Evolutionary conservation across 192 early-diverging fungal species (phyloP).

Genomic region (Phycomyces nitens): DNA sequence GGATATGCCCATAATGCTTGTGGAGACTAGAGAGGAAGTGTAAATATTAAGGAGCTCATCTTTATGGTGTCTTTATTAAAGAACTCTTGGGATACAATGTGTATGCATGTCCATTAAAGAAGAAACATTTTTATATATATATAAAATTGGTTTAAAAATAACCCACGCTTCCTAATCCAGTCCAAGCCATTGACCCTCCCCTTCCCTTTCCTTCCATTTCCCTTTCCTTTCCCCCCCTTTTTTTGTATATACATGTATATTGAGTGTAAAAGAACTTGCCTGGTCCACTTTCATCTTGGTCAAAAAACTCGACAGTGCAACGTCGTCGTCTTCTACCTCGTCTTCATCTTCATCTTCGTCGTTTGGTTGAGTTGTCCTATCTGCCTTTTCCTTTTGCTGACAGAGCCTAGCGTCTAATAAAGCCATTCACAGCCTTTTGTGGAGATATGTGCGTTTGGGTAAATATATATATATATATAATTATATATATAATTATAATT

Average conservation of each 20-base stretch:
- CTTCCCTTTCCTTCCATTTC: no score
- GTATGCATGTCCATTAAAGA: no score
- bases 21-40: background rate
- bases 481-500: no score
- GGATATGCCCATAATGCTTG: constrained; percentile 19
- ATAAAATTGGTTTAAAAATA: constrained; percentile 17
- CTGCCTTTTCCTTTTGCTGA: background rate
- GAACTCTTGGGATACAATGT: no score
- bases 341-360: no score
- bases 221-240: no score
- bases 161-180: background rate
- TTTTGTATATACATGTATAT: background rate
- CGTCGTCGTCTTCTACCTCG: constrained; percentile 11
- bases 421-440: no score
- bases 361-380: background rate
- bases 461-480: no score
- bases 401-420: no score
- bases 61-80: background rate
- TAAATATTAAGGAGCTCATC: background rate
- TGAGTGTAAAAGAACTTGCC: constrained; percentile 4
- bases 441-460: no score
- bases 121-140: no score
- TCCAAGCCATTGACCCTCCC: background rate
- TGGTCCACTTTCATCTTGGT: constrained; percentile 9
- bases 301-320: constrained; percentile 8